phyloP scores from a whole-genome alignment of 225 moss, liverwort and hornwort species.

The Rhytidiadelphus loreus region DNA sequence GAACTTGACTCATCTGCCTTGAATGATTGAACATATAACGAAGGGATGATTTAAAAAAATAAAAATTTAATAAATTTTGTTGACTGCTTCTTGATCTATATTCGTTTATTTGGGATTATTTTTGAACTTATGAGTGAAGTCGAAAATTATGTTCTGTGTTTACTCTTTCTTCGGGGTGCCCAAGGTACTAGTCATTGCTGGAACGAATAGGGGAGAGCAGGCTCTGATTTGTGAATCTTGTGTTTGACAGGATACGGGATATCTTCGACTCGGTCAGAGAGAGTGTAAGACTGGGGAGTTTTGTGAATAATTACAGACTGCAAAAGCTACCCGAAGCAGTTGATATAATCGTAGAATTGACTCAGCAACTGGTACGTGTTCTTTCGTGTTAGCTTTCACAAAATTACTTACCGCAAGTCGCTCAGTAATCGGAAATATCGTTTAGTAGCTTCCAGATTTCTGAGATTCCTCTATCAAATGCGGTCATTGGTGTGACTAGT shows the following conservation, averaged over 20 bases:
- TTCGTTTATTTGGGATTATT: not conserved
- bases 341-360: conserved; percentile 22
- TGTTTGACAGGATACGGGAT: conserved; percentile 53
- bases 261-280: conserved; percentile 51
- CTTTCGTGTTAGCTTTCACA: not conserved
- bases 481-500: not conserved
- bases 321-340: conserved; percentile 23
- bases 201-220: not conserved
- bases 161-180: not conserved
- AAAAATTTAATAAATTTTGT: not conserved
- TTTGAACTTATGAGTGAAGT: not conserved
- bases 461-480: not conserved
- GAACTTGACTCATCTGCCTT: not conserved
- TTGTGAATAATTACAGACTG: conserved; percentile 18
- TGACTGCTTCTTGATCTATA: not conserved
- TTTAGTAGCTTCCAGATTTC: not conserved
- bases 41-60: not conserved
- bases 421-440: not conserved
- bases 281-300: not conserved
- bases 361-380: conserved; percentile 38
- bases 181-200: not conserved
- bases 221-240: not conserved
- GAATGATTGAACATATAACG: not conserved
- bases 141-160: not conserved
- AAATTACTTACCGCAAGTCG: not conserved